Percentiles rank a stretch among this genome's conserved stretches.
These are phyloP conservation scores for Cantharellus anzutake DNA, from an alignment of 768 basidiomycete genomes.

Conservation along the genomic window DNA sequence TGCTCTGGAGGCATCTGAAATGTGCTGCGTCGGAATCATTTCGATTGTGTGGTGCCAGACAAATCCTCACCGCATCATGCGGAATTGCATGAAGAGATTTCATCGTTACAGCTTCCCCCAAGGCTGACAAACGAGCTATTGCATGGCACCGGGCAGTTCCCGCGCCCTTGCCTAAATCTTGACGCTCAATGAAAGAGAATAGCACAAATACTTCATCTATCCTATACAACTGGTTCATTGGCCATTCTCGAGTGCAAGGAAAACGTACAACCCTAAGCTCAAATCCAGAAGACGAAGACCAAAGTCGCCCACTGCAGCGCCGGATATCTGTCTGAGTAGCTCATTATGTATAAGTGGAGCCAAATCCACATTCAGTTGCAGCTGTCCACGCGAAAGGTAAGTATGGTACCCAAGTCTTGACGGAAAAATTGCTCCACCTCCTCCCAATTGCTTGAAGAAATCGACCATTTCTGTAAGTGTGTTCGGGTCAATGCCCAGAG, in stretches of 20 bases:
- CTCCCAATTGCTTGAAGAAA: conserved; percentile 7
- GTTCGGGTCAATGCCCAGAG: conserved; percentile 5
- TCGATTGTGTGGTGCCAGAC: not conserved
- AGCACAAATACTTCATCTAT: not conserved
- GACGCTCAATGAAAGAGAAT: not conserved
- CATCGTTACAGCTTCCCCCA: not conserved
- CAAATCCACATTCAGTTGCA: not conserved
- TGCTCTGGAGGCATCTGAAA: not conserved
- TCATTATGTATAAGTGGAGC: not conserved
- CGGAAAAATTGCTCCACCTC: not conserved
- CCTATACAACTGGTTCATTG: not conserved
- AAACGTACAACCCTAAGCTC: not conserved
- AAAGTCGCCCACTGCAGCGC: not conserved
- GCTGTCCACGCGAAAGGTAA: not conserved
- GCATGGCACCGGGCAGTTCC: not conserved
- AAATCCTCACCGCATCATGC: not conserved
- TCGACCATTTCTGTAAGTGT: conserved; percentile 6
- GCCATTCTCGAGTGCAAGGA: not conserved
- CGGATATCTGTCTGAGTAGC: not conserved
- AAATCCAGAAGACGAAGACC: not conserved
- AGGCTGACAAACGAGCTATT: not conserved
- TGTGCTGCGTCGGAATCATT: not conserved
- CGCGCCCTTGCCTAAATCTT: not conserved
- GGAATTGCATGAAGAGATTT: not conserved
- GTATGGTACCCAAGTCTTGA: not conserved